These are phyloP conservation scores for Yamadazyma buinensis DNA, from an alignment of 1,139 yeast species.

Conservation along the genomic window DNA sequence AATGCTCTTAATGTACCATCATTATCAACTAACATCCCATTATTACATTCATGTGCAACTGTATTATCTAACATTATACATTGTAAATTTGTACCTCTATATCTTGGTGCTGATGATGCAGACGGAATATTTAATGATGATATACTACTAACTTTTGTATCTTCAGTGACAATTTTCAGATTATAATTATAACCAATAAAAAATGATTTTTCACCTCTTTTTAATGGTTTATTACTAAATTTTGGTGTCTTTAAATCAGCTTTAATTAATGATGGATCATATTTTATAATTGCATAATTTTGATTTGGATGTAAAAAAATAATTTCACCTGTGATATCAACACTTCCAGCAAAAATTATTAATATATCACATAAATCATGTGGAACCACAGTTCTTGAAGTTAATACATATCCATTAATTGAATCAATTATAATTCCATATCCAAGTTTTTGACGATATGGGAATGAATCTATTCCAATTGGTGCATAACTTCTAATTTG, in stretches of 20 bases:
- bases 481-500: slow-evolving; percentile 65
- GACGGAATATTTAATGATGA: slow-evolving; percentile 73
- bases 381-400: slow-evolving; percentile 76
- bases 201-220: slow-evolving; percentile 70
- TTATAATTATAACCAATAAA: slow-evolving; percentile 80
- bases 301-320: slow-evolving; percentile 85
- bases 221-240: slow-evolving; percentile 54
- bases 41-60: slow-evolving; percentile 67
- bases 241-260: slow-evolving; percentile 56
- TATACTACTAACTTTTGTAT: slow-evolving; percentile 73
- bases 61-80: slow-evolving; percentile 73
- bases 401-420: slow-evolving; percentile 71
- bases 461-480: slow-evolving; percentile 69
- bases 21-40: slow-evolving; percentile 75
- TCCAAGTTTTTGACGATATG: slow-evolving; percentile 57
- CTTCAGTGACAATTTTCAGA: slow-evolving; percentile 68
- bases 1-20: slow-evolving; percentile 80
- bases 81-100: slow-evolving; percentile 82
- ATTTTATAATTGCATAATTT: slow-evolving; percentile 79
- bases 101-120: slow-evolving; percentile 67
- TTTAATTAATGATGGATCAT: slow-evolving; percentile 62
- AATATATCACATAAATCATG: slow-evolving; percentile 80
- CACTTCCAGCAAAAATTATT: slow-evolving; percentile 81
- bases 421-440: slow-evolving; percentile 84
- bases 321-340: slow-evolving; percentile 76